phyloP scores from a whole-genome alignment of 1,284 basidiomycete genomes.

The Lentinus polychrous region DNA sequence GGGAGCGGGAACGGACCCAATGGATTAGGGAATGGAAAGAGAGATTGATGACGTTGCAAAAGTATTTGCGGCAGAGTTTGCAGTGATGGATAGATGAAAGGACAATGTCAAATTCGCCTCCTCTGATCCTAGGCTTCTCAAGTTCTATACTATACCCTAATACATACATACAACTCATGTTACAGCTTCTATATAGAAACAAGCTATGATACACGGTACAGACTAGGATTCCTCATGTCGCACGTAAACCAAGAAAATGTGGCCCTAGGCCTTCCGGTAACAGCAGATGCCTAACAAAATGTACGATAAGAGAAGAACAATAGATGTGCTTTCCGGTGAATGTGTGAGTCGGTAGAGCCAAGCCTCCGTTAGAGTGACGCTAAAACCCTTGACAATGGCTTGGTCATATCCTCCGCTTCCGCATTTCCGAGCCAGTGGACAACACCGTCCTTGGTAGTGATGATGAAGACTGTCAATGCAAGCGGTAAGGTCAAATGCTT shows the following conservation, averaged over 20 bases:
- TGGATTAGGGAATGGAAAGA: constrained; percentile 17
- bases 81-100: constrained; percentile 9
- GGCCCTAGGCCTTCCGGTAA: too few species aligned
- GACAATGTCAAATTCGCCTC: neutral
- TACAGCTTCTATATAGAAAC: constrained; percentile 4
- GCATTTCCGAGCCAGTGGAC: constrained; percentile 28
- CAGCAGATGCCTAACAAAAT: too few species aligned
- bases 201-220: neutral
- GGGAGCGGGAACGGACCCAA: constrained; percentile 17
- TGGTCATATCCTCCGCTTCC: constrained; percentile 26
- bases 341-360: neutral
- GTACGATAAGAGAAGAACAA: neutral
- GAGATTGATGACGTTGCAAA: constrained; percentile 11
- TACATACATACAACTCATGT: constrained; percentile 1
- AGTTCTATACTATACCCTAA: neutral
- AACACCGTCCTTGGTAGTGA: constrained; percentile 23
- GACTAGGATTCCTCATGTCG: neutral
- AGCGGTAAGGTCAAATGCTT: neutral
- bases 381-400: constrained; percentile 19
- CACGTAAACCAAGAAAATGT: too few species aligned
- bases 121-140: neutral
- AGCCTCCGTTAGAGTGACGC: constrained; percentile 2
- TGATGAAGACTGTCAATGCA: constrained; percentile 22
- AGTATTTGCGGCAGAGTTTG: constrained; percentile 11
- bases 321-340: neutral